These are phyloP conservation scores for Daedaleopsis sinensis DNA, from an alignment of 768 basidiomycete species.

Conservation along the genomic window DNA sequence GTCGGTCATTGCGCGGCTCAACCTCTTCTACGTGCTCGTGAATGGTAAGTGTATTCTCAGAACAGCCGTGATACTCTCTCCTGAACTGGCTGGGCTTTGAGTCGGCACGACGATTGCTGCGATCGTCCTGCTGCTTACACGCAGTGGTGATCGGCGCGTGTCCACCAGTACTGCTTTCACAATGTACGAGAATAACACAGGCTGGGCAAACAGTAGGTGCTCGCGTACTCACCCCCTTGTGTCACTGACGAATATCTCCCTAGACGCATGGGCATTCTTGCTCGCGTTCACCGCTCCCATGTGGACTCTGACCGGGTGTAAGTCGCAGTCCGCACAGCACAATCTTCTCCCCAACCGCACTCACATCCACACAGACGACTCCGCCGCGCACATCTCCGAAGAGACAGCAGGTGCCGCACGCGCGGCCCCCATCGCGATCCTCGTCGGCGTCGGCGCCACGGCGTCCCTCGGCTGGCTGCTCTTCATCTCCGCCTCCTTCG, in stretches of 20 bases:
- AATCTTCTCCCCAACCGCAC: neutral
- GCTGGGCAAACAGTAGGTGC: constrained; percentile 58
- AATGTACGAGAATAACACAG: constrained; percentile 69
- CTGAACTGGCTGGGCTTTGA: neutral
- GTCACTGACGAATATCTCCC: neutral
- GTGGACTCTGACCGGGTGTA: constrained; percentile 82
- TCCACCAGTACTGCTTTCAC: constrained; percentile 72
- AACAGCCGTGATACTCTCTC: neutral
- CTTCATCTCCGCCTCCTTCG: constrained; percentile 66
- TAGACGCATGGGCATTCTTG: constrained; percentile 76
- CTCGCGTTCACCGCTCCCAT: constrained; percentile 74
- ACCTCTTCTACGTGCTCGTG: constrained; percentile 68
- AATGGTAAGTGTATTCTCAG: constrained; percentile 48
- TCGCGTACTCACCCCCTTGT: constrained; percentile 21
- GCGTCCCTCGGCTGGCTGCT: constrained; percentile 68
- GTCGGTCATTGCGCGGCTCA: constrained; percentile 63
- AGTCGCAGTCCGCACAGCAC: constrained; percentile 23
- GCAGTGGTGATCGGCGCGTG: constrained; percentile 55
- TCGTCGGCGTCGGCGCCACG: constrained; percentile 63
- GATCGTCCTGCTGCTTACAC: constrained; percentile 59
- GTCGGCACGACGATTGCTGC: constrained; percentile 69
- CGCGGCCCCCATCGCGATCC: constrained; percentile 70
- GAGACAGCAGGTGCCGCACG: constrained; percentile 66
- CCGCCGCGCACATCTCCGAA: constrained; percentile 76
- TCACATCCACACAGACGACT: constrained; percentile 54